Percentiles rank a stretch among this genome's conserved stretches.
Conservation (phyloP, 805 yeast species). For the Wickerhamiella australiensis region DNA sequence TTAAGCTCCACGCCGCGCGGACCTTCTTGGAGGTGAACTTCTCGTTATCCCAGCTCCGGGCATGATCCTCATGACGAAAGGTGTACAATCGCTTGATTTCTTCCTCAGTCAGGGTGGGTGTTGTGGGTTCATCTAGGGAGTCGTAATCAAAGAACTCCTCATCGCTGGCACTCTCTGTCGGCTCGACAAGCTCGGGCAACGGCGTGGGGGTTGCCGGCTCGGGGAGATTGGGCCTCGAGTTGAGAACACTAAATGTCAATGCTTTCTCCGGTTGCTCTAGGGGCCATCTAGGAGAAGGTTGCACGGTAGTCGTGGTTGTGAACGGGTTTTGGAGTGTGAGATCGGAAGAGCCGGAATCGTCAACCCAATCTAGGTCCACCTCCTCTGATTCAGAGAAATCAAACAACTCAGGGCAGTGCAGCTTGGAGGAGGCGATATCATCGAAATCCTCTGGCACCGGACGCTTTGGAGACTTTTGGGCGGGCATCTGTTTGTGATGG, state of each 20-base stretch:
- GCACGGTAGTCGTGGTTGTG: background rate
- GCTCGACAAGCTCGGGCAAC: conserved; percentile 2
- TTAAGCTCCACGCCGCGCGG: conserved; percentile 20
- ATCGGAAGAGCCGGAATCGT: background rate
- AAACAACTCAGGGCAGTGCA: conserved; percentile 3
- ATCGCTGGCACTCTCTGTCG: conserved; percentile 6
- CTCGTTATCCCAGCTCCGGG: conserved; percentile 8
- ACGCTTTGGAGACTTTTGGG: background rate
- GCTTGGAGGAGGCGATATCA: background rate
- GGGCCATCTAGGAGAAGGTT: conserved; percentile 8
- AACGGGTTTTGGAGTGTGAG: conserved; percentile 1
- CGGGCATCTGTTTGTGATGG: background rate
- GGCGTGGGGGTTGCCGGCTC: conserved; percentile 2
- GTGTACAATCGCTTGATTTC: conserved; percentile 3
- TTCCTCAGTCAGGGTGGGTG: background rate
- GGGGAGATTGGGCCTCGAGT: background rate
- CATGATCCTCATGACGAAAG: background rate
- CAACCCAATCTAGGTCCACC: background rate
- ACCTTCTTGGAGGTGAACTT: conserved; percentile 7
- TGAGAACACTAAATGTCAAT: conserved; percentile 21
- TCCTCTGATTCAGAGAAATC: background rate
- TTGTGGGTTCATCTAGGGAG: conserved; percentile 13
- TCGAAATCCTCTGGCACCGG: background rate
- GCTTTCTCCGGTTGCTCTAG: conserved; percentile 21
- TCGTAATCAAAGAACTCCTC: conserved; percentile 22